Percentiles rank a stretch among this genome's conserved stretches.
phyloP scores from a whole-genome alignment of 2,329 filamentous ascomycete genomes.

The Beauveria medogensis region DNA sequence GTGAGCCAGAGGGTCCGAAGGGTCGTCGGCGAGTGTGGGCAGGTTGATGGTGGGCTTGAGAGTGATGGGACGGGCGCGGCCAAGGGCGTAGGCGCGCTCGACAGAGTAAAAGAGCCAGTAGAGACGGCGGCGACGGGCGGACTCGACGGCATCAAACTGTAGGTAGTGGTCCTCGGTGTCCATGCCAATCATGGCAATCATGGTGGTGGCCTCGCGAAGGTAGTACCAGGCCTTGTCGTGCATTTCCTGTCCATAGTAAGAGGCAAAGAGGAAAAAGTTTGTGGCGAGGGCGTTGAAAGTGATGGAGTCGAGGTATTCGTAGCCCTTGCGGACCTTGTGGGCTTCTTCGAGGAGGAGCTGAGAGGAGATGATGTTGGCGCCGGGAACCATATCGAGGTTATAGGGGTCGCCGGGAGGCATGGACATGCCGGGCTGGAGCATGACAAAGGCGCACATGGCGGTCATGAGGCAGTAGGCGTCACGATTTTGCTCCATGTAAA shows the following conservation, averaged over 20 bases:
- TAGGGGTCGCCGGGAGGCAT: constrained; percentile 49
- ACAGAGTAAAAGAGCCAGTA: constrained; percentile 68
- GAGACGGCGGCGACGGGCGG: constrained; percentile 54
- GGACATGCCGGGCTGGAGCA: constrained; percentile 60
- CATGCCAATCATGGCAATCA: constrained; percentile 54
- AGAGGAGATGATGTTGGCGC: constrained; percentile 54
- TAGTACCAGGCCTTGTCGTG: constrained; percentile 75
- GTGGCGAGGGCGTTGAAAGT: constrained; percentile 55
- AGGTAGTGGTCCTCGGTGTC: constrained; percentile 55
- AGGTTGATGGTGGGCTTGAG: constrained; percentile 60
- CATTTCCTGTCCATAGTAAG: constrained; percentile 61
- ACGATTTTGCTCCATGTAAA: constrained; percentile 53
- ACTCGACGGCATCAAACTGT: constrained; percentile 50
- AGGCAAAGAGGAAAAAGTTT: constrained; percentile 73
- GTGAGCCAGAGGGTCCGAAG: constrained; percentile 44
- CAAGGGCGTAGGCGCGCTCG: constrained; percentile 63
- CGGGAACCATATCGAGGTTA: constrained; percentile 47
- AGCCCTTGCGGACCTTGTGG: constrained; percentile 54
- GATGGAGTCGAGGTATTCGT: constrained; percentile 50
- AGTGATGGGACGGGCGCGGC: constrained; percentile 61
- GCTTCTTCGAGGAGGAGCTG: constrained; percentile 61
- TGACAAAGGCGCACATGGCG: constrained; percentile 58
- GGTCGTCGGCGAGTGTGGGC: constrained; percentile 55
- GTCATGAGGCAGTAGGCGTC: constrained; percentile 58
- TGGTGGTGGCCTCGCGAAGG: constrained; percentile 66